These are phyloP conservation scores for Parasitella parasitica DNA, from an alignment of 371 early-diverging fungal genomes.

Conservation along the genomic window DNA sequence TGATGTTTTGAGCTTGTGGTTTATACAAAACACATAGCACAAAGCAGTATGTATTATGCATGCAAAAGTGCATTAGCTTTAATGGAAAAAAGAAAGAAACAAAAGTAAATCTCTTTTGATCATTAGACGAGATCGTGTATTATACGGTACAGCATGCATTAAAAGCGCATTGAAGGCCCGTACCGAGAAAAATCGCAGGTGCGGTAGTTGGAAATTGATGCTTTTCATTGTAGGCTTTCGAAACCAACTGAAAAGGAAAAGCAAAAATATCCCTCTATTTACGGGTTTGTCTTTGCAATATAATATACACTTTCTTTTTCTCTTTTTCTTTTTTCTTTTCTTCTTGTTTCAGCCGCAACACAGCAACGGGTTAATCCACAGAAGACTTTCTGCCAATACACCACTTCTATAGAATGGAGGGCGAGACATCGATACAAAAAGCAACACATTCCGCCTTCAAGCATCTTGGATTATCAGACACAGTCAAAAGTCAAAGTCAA, in stretches of 20 bases:
- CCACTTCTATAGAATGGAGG: neutral
- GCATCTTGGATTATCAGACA: neutral
- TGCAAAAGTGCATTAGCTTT: too few species aligned
- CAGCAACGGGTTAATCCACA: neutral
- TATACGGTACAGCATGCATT: neutral
- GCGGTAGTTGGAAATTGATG: neutral
- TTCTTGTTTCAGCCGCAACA: neutral
- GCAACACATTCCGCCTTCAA: constrained; percentile 1
- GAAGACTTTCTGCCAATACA: neutral
- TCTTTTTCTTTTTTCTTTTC: neutral
- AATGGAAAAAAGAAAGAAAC: too few species aligned
- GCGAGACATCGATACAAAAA: neutral
- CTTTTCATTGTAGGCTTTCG: neutral
- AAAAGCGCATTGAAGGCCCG: neutral
- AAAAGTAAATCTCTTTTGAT: too few species aligned
- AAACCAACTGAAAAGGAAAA: constrained; percentile 10
- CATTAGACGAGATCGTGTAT: neutral
- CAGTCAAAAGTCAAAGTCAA: neutral
- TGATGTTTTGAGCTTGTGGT: too few species aligned
- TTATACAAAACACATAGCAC: too few species aligned
- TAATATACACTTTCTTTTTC: neutral
- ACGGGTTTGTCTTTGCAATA: neutral
- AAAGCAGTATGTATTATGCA: too few species aligned
- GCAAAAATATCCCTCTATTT: neutral
- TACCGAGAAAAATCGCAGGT: neutral